Evolutionary conservation across 179 eudicot species (phyloP), one percentile per base, ranked within the genome.

Genomic region (Beta lomatogona): DNA sequence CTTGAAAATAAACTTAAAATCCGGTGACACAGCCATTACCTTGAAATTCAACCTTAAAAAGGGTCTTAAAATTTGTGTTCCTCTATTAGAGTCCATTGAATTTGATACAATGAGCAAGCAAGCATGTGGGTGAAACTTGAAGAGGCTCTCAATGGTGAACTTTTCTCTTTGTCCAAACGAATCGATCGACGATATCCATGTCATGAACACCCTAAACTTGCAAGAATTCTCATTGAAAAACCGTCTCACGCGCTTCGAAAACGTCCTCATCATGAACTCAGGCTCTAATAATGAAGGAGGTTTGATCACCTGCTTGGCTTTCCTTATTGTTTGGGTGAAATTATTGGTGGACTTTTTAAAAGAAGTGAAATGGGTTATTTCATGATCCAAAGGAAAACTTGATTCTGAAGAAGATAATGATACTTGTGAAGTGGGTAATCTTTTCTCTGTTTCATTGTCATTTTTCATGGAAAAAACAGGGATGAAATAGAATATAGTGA

Each of bases 181-280:
- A 6, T 89, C 83, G 14, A 88, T 19, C 3, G 97, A 86, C 15
- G 98, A 92, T 75, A 95, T 95, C 97, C 99, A 93, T 70, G 99
- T 95, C 98, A 95, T 93, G 82, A 93, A 95, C 73, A 95, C 90
- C 13, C 92, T 86, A 60, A 83, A 16, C 72, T 88, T 79, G 71
- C 99, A 95, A 0, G 87, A 83, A 57, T 85, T 90, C 1, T 46
- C 70, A 10, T 57, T 9, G 75, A 92, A 86, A 60, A 91, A 91
- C 65, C 82, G 82, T 84, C 84, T 88, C 70, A 90, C 92, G 65
- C 88, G 78, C 18, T 59, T 67, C 6, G 91, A 87, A 79, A 93
- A 93, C 31, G 45, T 36, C 59, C 69, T 83, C 22, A 36, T 9
- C 0, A 21, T 11, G 25, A 21, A 0, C 21, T 53, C 71, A 67